Percentiles rank a stretch among this genome's conserved stretches.
Evolutionary conservation across 805 yeast genomes (phyloP).

Genomic region (Candida wancherniae): DNA sequence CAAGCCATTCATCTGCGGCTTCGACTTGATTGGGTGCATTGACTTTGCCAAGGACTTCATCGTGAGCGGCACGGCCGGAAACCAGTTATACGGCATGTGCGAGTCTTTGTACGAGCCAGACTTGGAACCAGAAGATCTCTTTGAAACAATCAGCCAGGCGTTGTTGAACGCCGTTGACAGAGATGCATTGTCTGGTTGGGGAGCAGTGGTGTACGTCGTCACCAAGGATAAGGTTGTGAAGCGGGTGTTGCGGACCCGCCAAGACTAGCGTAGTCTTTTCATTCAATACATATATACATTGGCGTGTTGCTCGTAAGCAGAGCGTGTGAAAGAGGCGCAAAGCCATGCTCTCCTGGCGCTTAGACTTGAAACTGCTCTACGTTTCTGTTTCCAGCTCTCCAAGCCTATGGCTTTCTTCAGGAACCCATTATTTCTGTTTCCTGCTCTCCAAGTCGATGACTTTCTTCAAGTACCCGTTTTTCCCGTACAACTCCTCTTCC

Average conservation of each 20-base stretch:
- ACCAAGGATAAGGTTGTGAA: constrained; percentile 88
- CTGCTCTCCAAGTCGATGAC: constrained; percentile 47
- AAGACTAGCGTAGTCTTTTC: constrained; percentile 50
- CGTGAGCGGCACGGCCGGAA: constrained; percentile 94
- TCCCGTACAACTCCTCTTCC: constrained; percentile 79
- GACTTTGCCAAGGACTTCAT: constrained; percentile 93
- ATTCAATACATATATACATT: constrained; percentile 4
- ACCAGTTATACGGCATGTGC: constrained; percentile 97
- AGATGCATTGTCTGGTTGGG: constrained; percentile 98
- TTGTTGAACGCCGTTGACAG: constrained; percentile 92
- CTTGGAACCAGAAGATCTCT: constrained; percentile 89
- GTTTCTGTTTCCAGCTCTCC: too few relatives aligned
- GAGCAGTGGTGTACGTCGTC: constrained; percentile 88
- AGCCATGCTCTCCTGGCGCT: too few relatives aligned
- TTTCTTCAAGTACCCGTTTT: constrained; percentile 62
- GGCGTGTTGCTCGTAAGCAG: background rate
- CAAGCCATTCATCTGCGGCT: constrained; percentile 90
- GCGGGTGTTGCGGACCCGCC: constrained; percentile 88
- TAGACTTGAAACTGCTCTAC: too few relatives aligned
- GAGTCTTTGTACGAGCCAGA: constrained; percentile 93
- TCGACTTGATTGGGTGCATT: constrained; percentile 94
- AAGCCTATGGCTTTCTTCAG: too few relatives aligned
- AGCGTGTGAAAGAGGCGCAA: too few relatives aligned
- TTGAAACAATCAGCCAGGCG: constrained; percentile 93
- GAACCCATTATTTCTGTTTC: too few relatives aligned